Base-by-base conservation (phyloP, 2,329 filamentous ascomycete genomes). In the Colletotrichum nymphaeae region DNA sequence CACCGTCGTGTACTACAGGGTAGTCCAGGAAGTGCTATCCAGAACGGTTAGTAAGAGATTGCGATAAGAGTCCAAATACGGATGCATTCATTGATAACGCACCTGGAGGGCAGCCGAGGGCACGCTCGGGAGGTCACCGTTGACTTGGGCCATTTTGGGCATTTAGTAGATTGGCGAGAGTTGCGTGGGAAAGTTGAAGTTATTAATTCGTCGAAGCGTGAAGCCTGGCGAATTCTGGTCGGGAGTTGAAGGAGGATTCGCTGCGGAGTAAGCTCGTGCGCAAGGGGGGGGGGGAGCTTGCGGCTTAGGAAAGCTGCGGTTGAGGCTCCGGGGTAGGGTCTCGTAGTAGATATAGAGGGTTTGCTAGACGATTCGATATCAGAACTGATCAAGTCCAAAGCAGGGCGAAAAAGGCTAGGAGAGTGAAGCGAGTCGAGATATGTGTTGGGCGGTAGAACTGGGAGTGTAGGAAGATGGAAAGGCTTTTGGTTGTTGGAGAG, bases 21-120 rank as follows among this genome's bases (percentile, higher is more conserved):
- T 97, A 98, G 76, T 92, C 93, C 78, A 92, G 88, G 75, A 98
- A 88, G 81, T 98, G 95, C 94, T 97, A 78, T 57, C 28, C 53
- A 37, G 26, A 75, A 24, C 22, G 60, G 42, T 63, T 58, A 67
- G 55, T 30, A 24, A 35, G 7, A 14, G 60, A 3, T 58, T 12
- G 16, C n/a, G 24, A 24, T 24, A n/a, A 26, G 16, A 19, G 53
- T 5, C 2, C 5, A 32, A 53, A 19, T 22, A 14, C 14, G 2
- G 5, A 12, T 8, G 28, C 24, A n/a, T 12, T 22, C 24, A 14
- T 12, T 22, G 12, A 19, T n/a, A 14, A 73, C 82, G 49, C 84
- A 89, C 87, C 79, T 87, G 83, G 68, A 89, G 67, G 78, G 88
- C 88, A 69, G 85, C 86, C 62, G 87, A 90, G 76, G 81, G 82